phyloP scores from a whole-genome alignment of 2,329 filamentous ascomycete species.

The Tolypocladium amazonense region DNA sequence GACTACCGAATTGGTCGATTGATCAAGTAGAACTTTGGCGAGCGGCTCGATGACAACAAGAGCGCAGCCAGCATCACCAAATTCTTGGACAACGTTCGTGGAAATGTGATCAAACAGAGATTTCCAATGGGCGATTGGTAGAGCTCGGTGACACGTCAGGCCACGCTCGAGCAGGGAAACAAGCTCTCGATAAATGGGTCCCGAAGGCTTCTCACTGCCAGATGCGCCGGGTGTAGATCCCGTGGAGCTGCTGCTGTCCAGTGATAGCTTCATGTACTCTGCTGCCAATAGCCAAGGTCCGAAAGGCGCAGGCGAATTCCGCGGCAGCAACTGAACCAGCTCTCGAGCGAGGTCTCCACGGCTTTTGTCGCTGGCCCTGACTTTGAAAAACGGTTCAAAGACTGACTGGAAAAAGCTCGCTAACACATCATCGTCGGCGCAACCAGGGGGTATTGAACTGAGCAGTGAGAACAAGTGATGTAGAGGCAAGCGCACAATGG shows the following conservation, averaged over 20 bases:
- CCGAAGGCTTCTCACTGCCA: constrained; percentile 34
- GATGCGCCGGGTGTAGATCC: constrained; percentile 10
- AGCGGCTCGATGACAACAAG: constrained; percentile 62
- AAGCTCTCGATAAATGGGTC: constrained; percentile 60
- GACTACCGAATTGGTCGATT: constrained; percentile 5
- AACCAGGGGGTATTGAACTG: constrained; percentile 35
- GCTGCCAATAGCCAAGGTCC: constrained; percentile 42
- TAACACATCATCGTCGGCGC: constrained; percentile 35
- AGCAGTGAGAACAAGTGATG: constrained; percentile 56
- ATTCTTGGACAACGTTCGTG: constrained; percentile 46
- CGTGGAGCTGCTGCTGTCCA: constrained; percentile 21
- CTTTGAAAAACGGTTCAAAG: constrained; percentile 47
- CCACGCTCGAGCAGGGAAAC: constrained; percentile 58
- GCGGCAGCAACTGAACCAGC: constrained; percentile 37
- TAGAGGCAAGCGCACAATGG: constrained; percentile 46
- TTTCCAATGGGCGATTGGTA: constrained; percentile 37
- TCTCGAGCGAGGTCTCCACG: constrained; percentile 38
- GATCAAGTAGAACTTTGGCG: constrained; percentile 41
- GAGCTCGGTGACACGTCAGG: constrained; percentile 34
- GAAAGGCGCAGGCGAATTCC: constrained; percentile 32
- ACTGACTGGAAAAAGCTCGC: constrained; percentile 36
- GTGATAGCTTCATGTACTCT: constrained; percentile 29
- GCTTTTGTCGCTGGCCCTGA: constrained; percentile 31
- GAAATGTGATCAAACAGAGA: constrained; percentile 47
- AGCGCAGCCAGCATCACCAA: constrained; percentile 56